Evolutionary conservation across 495 filamentous ascomycete genomes (phyloP).

Genomic region (Tuber indicum): DNA sequence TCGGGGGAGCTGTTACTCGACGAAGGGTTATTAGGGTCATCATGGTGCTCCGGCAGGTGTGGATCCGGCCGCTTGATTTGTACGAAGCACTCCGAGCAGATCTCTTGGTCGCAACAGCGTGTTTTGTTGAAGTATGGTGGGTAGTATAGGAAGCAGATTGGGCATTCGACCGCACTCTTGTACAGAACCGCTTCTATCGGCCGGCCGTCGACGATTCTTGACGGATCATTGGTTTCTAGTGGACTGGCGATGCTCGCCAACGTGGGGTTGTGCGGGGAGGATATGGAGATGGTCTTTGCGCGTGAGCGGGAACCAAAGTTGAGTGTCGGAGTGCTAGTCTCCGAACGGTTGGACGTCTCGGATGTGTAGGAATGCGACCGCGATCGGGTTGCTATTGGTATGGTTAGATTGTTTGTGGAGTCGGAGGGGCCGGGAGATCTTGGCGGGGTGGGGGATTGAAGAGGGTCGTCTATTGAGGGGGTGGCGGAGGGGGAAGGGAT

Average conservation of each 20-base stretch:
- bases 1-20: slow-evolving; percentile 51
- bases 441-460: slow-evolving; percentile 46
- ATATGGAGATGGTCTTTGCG: slow-evolving; percentile 70
- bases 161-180: slow-evolving; percentile 83
- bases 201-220: slow-evolving; percentile 74
- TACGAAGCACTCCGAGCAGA: slow-evolving; percentile 98
- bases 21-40: slow-evolving; percentile 49
- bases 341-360: slow-evolving; percentile 52
- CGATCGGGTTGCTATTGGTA: slow-evolving; percentile 59
- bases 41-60: slow-evolving; percentile 83
- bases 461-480: slow-evolving; percentile 58
- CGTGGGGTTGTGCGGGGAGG: slow-evolving; percentile 36
- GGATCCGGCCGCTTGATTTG: slow-evolving; percentile 97
- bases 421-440: slow-evolving; percentile 43
- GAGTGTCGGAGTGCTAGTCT: slow-evolving; percentile 49
- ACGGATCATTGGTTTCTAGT: slow-evolving; percentile 57
- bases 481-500: slow-evolving; percentile 79
- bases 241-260: slow-evolving; percentile 28
- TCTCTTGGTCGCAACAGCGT: slow-evolving; percentile 89
- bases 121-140: slow-evolving; percentile 95
- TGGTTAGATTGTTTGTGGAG: slow-evolving; percentile 58
- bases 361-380: slow-evolving; percentile 70
- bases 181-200: slow-evolving; percentile 87
- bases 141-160: slow-evolving; percentile 94
- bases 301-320: slow-evolving; percentile 60